phyloP scores from a whole-genome alignment of 2,329 filamentous ascomycete genomes.

The Boeremia lycopersici region DNA sequence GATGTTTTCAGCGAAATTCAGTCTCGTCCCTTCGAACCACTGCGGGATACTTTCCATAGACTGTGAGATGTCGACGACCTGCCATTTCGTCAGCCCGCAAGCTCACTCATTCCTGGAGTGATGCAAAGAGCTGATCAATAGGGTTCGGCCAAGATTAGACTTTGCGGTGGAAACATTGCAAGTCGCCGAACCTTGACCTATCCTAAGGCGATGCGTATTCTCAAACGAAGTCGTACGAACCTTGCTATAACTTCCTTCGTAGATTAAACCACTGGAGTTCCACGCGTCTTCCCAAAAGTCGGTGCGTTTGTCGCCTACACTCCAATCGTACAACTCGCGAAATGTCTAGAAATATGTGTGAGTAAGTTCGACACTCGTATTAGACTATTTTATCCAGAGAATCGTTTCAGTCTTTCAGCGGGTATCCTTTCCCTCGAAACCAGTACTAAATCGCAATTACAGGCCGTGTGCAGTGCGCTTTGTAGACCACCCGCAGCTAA shows the following conservation, averaged over 20 bases:
- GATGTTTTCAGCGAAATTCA: constrained; percentile 84
- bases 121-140: too few relatives aligned
- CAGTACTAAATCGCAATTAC: too few relatives aligned
- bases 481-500: too few relatives aligned
- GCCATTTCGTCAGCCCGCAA: not conserved
- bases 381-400: too few relatives aligned
- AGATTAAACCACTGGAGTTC: constrained; percentile 35
- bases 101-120: too few relatives aligned
- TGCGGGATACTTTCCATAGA: constrained; percentile 73
- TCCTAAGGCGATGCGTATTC: not conserved
- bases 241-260: constrained; percentile 37
- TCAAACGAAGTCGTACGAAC: constrained; percentile 12
- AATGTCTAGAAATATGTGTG: constrained; percentile 60
- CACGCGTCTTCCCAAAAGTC: constrained; percentile 51
- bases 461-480: too few relatives aligned
- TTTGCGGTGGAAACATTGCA: not conserved
- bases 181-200: not conserved
- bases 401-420: not conserved
- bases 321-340: constrained; percentile 72
- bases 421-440: not conserved
- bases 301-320: constrained; percentile 60
- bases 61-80: constrained; percentile 69
- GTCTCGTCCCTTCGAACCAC: constrained; percentile 76
- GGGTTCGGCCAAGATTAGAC: not conserved
- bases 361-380: not conserved